Base-by-base conservation (phyloP, 2,329 filamentous ascomycete genomes). In the Cercospora nicotianae region DNA sequence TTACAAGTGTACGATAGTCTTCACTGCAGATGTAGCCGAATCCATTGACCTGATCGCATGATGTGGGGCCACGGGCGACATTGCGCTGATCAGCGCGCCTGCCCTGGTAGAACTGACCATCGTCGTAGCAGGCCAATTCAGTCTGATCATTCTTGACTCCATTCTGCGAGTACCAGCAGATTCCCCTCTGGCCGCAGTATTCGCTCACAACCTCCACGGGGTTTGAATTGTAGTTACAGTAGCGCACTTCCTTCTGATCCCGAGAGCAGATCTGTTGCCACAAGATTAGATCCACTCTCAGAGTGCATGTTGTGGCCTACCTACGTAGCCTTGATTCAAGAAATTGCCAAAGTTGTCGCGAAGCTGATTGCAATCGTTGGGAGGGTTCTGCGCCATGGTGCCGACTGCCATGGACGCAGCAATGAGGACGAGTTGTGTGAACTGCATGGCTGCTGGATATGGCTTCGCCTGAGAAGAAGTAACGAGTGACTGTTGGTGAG, bases 1-100 rank as follows among this genome's bases (percentile, higher is more conserved):
- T 69, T 23, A 69, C 67, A 7, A 69, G 39, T n/a, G 23, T 65
- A 5, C 10, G 58, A 42, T 69, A 69, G 30, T 69, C 67, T 1
- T 12, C 2, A 39, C 30, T 51, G 58, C 67, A 69, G 23, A 67
- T 60, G n/a, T 65, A 63, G 28, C 60, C 67, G 31, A 33, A 57
- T 16, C 60, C 65, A 10, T 42, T 23, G 36, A 67, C 61, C 20
- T 67, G 67, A 1, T 31, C 13, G 62, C 65, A 69, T n/a, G 62
- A 57, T 0, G 65, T 67, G 6, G 67, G 67, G 6, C 67, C 65
- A 30, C 64, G 60, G 58, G 64, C n/a, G n/a, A n/a, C n/a, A n/a
- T n/a, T n/a, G n/a, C n/a, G n/a, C n/a, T n/a, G n/a, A n/a, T n/a
- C n/a, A n/a, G n/a, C n/a, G n/a, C n/a, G n/a, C n/a, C n/a, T n/a